A percentile compares a stretch with the other conserved stretches of the same genome.
Evolutionary conservation across 352 stramenopile species (phyloP).

Genomic region (Globisporangium orthogonon): DNA sequence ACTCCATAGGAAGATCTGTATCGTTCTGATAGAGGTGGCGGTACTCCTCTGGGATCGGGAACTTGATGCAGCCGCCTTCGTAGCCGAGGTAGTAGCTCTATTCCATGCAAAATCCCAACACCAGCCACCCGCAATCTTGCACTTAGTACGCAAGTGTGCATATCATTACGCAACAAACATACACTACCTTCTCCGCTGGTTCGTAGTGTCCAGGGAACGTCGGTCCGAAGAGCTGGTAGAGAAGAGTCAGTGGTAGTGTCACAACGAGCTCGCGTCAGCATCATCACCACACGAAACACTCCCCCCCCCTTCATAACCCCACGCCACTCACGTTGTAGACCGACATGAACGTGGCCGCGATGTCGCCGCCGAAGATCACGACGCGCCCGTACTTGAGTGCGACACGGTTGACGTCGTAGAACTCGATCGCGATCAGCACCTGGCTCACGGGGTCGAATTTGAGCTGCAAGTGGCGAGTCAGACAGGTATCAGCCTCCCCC

Average conservation of each 20-base stretch:
- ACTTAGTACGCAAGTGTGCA: not conserved
- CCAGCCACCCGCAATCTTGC: not conserved
- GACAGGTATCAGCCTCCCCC: not conserved
- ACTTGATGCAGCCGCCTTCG: slow-evolving; percentile 61
- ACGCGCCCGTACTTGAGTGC: slow-evolving; percentile 77
- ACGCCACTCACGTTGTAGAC: slow-evolving; percentile 72
- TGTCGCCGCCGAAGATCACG: slow-evolving; percentile 75
- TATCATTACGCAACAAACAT: not conserved
- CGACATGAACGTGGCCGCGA: slow-evolving; percentile 81
- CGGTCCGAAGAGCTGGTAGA: slow-evolving; percentile 63
- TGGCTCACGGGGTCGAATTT: slow-evolving; percentile 63
- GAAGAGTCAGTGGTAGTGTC: not conserved
- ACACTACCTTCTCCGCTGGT: slow-evolving; percentile 38
- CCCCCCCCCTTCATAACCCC: not conserved
- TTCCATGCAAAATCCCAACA: not conserved
- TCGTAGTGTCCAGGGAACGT: slow-evolving; percentile 81
- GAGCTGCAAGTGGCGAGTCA: slow-evolving; percentile 26
- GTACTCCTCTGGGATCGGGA: slow-evolving; percentile 75
- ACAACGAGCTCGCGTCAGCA: not conserved
- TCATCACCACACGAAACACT: not conserved
- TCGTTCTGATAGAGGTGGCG: slow-evolving; percentile 66
- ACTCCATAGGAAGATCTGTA: slow-evolving; percentile 74
- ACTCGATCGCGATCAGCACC: slow-evolving; percentile 64
- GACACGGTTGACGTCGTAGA: slow-evolving; percentile 74
- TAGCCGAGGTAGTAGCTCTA: slow-evolving; percentile 76